These are phyloP conservation scores for Catunica adiposa DNA, from an alignment of 2,329 filamentous ascomycete species.

Conservation along the genomic window DNA sequence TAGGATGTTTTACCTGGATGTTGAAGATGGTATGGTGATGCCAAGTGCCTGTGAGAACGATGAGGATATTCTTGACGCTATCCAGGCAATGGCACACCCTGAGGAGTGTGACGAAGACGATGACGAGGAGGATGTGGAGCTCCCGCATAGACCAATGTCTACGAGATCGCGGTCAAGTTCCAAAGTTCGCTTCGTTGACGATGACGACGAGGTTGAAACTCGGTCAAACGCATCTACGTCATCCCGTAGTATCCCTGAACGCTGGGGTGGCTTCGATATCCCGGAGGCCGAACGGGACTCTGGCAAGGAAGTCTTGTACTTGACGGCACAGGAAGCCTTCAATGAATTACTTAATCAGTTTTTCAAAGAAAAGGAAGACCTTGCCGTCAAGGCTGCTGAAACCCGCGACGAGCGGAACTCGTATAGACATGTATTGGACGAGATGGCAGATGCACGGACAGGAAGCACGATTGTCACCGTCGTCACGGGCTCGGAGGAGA, in stretches of 20 bases:
- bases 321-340: constrained; percentile 80
- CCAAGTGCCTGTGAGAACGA: constrained; percentile 35
- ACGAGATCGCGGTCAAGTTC: constrained; percentile 56
- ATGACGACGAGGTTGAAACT: constrained; percentile 42
- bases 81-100: constrained; percentile 20
- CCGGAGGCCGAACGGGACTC: constrained; percentile 67
- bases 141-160: constrained; percentile 25
- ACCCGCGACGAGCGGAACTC: constrained; percentile 45
- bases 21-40: constrained; percentile 58
- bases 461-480: not conserved
- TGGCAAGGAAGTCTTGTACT: constrained; percentile 76
- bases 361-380: constrained; percentile 66
- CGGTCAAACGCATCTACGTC: constrained; percentile 58
- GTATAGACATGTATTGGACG: constrained; percentile 31
- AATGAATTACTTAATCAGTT: constrained; percentile 81
- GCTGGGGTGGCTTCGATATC: constrained; percentile 67
- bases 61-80: constrained; percentile 35
- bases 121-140: constrained; percentile 17
- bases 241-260: constrained; percentile 53
- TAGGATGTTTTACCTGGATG: constrained; percentile 66
- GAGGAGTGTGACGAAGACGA: not conserved
- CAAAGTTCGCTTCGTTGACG: constrained; percentile 62
- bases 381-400: constrained; percentile 49
- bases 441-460: constrained; percentile 20
- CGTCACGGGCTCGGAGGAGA: not conserved